Base-by-base conservation (phyloP, 345 rosid genomes). In the Dovyalis caffra region DNA sequence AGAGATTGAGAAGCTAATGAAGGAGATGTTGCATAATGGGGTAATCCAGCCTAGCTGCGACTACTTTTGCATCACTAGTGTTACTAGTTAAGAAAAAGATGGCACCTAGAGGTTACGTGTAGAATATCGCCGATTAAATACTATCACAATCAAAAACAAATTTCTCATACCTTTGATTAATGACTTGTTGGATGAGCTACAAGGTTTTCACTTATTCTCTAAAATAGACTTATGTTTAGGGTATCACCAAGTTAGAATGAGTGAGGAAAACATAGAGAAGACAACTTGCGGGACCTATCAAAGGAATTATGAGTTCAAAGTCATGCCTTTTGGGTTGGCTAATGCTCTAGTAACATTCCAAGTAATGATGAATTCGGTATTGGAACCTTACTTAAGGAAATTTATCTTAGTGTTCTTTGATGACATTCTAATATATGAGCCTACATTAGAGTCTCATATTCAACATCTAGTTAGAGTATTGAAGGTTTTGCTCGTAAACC, bases 381-480 rank as follows among this genome's bases (percentile, higher is more conserved):
- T 40, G 3, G 4, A 40, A 3, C 47, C 4, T 9, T 40, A 9
- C 14, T 40, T 40, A 1, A 40, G 47, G 14, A 40, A 12, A 40
- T 40, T 40, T 40, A 0, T 40, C 15, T 40, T 40, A 40, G 23
- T 53, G 5, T 53, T 53, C 23, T 53, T 53, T 4, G 0, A 34
- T 4, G 45, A 64, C 5, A 34, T 34, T 4, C 26, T 34, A 0
- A 20, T 34, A 0, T 34, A 65, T 33, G 21, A 47, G 21, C 1
- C 0, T 1, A 3, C 0, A 6, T 4, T 4, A 5, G 1, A 33
- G 1, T 3, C 3, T 0, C 29, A 65, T 14, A 16, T 7, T 0
- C 9, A 37, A 6, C 31, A 37, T 12, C 9, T 66, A 5, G 4
- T 0, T 12, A 3, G 0, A 32, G 28, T 67, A 0, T 38, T 40